A percentile compares a stretch with the other conserved stretches of the same genome.
These are phyloP conservation scores for Pezicula neosporulosa DNA, from an alignment of 2,329 filamentous ascomycete species.

Conservation along the genomic window DNA sequence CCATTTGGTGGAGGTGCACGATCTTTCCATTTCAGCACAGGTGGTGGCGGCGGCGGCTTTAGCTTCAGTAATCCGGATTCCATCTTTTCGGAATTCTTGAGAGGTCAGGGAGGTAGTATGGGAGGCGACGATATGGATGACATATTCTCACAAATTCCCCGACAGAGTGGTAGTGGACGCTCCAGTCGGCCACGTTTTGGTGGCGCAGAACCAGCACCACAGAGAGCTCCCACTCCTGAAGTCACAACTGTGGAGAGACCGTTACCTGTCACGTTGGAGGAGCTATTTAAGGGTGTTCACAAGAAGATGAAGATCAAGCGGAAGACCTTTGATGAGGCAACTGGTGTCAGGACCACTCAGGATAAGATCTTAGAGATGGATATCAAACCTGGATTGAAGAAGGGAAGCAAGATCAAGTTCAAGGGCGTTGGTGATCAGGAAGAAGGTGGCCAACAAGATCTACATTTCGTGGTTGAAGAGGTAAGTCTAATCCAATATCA, in stretches of 20 bases:
- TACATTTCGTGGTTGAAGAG: constrained; percentile 94
- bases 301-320: constrained; percentile 99
- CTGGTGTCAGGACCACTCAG: constrained; percentile 78
- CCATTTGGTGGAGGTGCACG: constrained; percentile 47
- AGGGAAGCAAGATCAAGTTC: constrained; percentile 98
- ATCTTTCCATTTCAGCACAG: constrained; percentile 48
- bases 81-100: constrained; percentile 83
- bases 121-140: constrained; percentile 44
- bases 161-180: constrained; percentile 43
- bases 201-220: constrained; percentile 34
- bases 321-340: constrained; percentile 81
- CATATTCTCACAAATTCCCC: constrained; percentile 42
- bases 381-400: constrained; percentile 93
- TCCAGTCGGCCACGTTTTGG: constrained; percentile 36
- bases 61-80: constrained; percentile 78
- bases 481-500: constrained; percentile 46
- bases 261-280: constrained; percentile 78
- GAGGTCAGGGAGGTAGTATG: constrained; percentile 43
- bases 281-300: constrained; percentile 78
- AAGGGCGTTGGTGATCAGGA: constrained; percentile 97
- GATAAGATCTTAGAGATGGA: constrained; percentile 92
- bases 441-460: constrained; percentile 90
- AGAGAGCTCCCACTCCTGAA: constrained; percentile 63
- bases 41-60: constrained; percentile 59
- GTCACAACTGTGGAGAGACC: constrained; percentile 87